Conservation (phyloP, 495 filamentous ascomycete genomes). For the Neurospora cerealis region DNA sequence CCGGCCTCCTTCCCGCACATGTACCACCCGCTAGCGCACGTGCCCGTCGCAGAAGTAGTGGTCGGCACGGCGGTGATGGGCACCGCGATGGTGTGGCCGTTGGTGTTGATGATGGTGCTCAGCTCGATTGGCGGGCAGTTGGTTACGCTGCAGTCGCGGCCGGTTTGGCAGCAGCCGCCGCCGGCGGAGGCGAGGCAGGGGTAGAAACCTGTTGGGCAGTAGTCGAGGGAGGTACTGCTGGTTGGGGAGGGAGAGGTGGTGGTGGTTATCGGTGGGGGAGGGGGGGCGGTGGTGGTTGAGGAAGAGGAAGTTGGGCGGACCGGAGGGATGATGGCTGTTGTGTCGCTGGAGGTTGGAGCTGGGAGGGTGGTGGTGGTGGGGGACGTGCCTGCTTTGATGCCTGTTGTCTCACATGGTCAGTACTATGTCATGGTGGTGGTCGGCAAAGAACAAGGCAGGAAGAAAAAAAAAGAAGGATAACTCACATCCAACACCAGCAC, state of each 20-base stretch:
- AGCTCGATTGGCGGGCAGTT: slow-evolving; percentile 41
- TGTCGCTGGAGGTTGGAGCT: slow-evolving; percentile 19
- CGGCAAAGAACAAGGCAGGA: slow-evolving; percentile 10
- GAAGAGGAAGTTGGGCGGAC: slow-evolving; percentile 29
- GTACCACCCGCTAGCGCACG: slow-evolving; percentile 71
- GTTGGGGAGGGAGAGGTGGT: not conserved
- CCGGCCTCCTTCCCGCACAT: slow-evolving; percentile 47
- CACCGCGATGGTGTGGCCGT: slow-evolving; percentile 59
- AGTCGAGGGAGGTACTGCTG: slow-evolving; percentile 9
- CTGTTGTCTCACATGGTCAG: slow-evolving; percentile 23
- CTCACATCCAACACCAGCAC: slow-evolving; percentile 74
- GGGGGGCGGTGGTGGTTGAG: slow-evolving; percentile 9
- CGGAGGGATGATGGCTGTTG: slow-evolving; percentile 19
- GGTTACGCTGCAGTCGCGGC: slow-evolving; percentile 60
- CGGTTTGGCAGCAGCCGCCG: slow-evolving; percentile 61
- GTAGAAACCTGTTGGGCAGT: slow-evolving; percentile 50
- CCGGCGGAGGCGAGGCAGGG: slow-evolving; percentile 40
- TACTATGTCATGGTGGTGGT: slow-evolving; percentile 15
- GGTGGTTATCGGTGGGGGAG: not conserved
- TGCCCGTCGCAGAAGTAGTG: slow-evolving; percentile 20
- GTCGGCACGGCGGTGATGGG: slow-evolving; percentile 36
- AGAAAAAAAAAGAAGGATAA: slow-evolving; percentile 13
- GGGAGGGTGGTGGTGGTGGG: slow-evolving; percentile 3
- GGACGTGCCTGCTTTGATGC: slow-evolving; percentile 21
- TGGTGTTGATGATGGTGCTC: slow-evolving; percentile 50